phyloP scores from a whole-genome alignment of 2,329 filamentous ascomycete genomes.

The Colletotrichum eremochloae region DNA sequence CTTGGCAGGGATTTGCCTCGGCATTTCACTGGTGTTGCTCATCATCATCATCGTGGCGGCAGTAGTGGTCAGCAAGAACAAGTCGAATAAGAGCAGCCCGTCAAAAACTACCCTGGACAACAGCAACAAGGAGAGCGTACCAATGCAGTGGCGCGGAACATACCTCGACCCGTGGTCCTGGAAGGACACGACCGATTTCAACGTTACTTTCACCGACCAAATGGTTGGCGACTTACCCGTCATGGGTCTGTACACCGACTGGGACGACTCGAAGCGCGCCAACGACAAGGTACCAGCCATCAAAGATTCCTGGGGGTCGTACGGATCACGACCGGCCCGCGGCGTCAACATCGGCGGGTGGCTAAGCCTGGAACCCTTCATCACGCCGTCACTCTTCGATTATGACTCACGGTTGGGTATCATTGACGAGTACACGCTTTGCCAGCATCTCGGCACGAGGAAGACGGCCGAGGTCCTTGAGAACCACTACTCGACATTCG shows the following conservation, averaged over 20 bases:
- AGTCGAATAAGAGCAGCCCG: slow-evolving; percentile 48
- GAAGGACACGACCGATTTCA: slow-evolving; percentile 92
- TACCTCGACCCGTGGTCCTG: slow-evolving; percentile 91
- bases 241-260: slow-evolving; percentile 88
- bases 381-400: slow-evolving; percentile 90
- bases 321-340: slow-evolving; percentile 82
- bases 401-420: slow-evolving; percentile 74
- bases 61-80: slow-evolving; percentile 75
- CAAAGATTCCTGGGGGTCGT: slow-evolving; percentile 80
- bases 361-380: slow-evolving; percentile 94
- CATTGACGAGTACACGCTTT: slow-evolving; percentile 90
- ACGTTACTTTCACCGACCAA: slow-evolving; percentile 89
- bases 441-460: slow-evolving; percentile 74
- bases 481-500: slow-evolving; percentile 90
- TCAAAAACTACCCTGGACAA: slow-evolving; percentile 60
- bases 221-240: slow-evolving; percentile 89
- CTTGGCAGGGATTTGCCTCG: slow-evolving; percentile 66
- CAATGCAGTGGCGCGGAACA: slow-evolving; percentile 76
- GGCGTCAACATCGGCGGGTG: slow-evolving; percentile 96
- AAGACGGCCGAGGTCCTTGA: slow-evolving; percentile 79
- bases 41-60: slow-evolving; percentile 78
- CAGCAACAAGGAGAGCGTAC: slow-evolving; percentile 69
- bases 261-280: slow-evolving; percentile 84
- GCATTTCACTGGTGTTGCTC: slow-evolving; percentile 66
- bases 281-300: slow-evolving; percentile 86